A percentile compares a stretch with the other conserved stretches of the same genome.
These are phyloP conservation scores for Backusella australiensis DNA, from an alignment of 192 early-diverging fungal genomes.

Conservation along the genomic window DNA sequence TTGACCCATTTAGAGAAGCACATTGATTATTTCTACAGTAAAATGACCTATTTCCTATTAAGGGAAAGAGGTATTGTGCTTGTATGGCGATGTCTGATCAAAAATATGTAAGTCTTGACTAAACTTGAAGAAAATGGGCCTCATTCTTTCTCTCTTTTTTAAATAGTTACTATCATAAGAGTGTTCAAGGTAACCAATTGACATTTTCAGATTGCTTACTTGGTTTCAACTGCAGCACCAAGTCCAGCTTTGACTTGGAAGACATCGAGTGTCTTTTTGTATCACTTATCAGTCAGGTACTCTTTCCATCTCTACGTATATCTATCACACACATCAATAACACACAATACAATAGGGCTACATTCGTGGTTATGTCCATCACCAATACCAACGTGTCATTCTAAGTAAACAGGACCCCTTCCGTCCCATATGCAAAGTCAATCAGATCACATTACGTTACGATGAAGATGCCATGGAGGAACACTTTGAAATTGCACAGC, in stretches of 20 bases:
- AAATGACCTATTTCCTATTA: constrained; percentile 40
- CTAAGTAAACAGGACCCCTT: constrained; percentile 44
- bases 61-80: constrained; percentile 41
- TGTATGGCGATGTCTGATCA: constrained; percentile 43
- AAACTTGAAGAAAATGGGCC: not conserved
- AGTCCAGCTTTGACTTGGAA: constrained; percentile 25
- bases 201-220: constrained; percentile 24
- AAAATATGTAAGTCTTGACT: constrained; percentile 24
- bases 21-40: constrained; percentile 34
- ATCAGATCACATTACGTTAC: constrained; percentile 20
- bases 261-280: constrained; percentile 43
- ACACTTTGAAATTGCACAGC: constrained; percentile 4
- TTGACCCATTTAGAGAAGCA: constrained; percentile 19
- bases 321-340: not conserved
- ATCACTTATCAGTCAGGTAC: constrained; percentile 49
- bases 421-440: constrained; percentile 29
- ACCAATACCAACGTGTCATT: constrained; percentile 38
- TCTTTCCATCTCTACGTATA: not conserved
- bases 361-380: constrained; percentile 49
- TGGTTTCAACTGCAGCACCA: constrained; percentile 25
- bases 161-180: not conserved
- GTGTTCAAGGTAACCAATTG: not conserved
- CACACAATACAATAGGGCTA: constrained; percentile 34
- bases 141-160: too few species aligned
- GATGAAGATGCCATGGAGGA: constrained; percentile 16